Evolutionary conservation across 2,329 filamentous ascomycete genomes (phyloP).

Genomic region (Arthrocladium fulminans): DNA sequence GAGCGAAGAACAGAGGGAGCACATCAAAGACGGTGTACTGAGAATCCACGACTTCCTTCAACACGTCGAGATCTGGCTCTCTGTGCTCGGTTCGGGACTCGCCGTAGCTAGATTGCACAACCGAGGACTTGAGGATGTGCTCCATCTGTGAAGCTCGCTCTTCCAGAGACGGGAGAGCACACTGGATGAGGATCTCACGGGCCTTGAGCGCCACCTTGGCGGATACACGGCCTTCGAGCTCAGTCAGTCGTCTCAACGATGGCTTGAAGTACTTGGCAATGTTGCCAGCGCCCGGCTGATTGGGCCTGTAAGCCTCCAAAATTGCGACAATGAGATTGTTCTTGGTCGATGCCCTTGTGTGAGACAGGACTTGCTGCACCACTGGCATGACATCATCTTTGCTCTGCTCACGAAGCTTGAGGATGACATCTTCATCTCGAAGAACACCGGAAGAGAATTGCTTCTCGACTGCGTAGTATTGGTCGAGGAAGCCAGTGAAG

Average conservation of each 20-base stretch:
- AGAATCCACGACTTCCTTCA: slow-evolving; percentile 97
- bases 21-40: slow-evolving; percentile 99
- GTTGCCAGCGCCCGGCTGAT: slow-evolving; percentile 82
- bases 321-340: slow-evolving; percentile 88
- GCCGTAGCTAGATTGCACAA: slow-evolving; percentile 93
- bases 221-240: slow-evolving; percentile 75
- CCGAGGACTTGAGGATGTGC: slow-evolving; percentile 90
- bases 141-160: slow-evolving; percentile 96
- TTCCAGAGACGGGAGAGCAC: slow-evolving; percentile 87
- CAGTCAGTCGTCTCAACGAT: slow-evolving; percentile 74
- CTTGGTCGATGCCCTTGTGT: slow-evolving; percentile 86
- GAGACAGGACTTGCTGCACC: slow-evolving; percentile 81
- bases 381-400: slow-evolving; percentile 83
- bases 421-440: slow-evolving; percentile 87
- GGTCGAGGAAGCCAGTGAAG: slow-evolving; percentile 67
- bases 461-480: slow-evolving; percentile 75
- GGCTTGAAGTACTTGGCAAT: slow-evolving; percentile 80
- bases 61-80: slow-evolving; percentile 77
- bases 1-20: slow-evolving; percentile 85
- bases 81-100: slow-evolving; percentile 96
- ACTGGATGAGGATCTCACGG: slow-evolving; percentile 94
- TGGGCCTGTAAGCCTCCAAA: slow-evolving; percentile 86
- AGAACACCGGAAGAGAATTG: slow-evolving; percentile 76
- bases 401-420: slow-evolving; percentile 90
- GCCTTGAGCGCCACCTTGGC: slow-evolving; percentile 97